Base-by-base conservation (phyloP, 495 filamentous ascomycete genomes). In the Neurospora intermedia region DNA sequence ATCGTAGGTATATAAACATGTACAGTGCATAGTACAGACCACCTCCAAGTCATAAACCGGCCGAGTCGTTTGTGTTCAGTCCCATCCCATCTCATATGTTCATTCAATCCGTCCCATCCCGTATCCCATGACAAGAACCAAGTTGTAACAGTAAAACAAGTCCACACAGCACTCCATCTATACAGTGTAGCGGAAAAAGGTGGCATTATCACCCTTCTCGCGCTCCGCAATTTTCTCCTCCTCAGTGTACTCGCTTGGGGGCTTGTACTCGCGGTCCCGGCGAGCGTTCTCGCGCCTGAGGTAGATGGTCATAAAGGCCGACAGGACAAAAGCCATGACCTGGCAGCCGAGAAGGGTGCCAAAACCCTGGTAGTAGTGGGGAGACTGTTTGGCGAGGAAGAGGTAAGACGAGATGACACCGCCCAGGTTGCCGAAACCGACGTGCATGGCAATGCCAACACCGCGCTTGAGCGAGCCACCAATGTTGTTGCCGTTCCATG, bases 401-500 rank as follows among this genome's bases (percentile, higher is more conserved):
- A 92, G 83, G 76, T 92, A 92, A 13, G 88, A 90, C n/a, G 91
- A 88, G 42, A 94, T 81, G 10, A 89, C 88, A 38, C 91, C 91
- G 23, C 92, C 92, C 8, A 92, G 80, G 79, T 93, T 93, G 69
- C 92, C 92, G 75, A 94, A 92, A 27, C 87, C 89, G 69, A 94
- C 91, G 79, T 94, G 92, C 85, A 93, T 88, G n/a, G 92, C 92
- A 72, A 93, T 93, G 48, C 91, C 92, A 48, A 91, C 91, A 71
- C 88, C 89, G 38, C 92, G 88, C 80, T 94, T 94, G 13, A 91
- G 91, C 72, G 92, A 92, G 1, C 92, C 92, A 31, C 90, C 91
- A 69, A 93, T 91, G 78, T 94, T 94, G 82, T 92, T 92, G 15
- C 92, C 91, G 69, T 93, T 92, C 92, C 92, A 94, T 0, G 90